Evolutionary conservation across 1,139 yeast genomes (phyloP).

Genomic region (Suhomyces wounanorum): DNA sequence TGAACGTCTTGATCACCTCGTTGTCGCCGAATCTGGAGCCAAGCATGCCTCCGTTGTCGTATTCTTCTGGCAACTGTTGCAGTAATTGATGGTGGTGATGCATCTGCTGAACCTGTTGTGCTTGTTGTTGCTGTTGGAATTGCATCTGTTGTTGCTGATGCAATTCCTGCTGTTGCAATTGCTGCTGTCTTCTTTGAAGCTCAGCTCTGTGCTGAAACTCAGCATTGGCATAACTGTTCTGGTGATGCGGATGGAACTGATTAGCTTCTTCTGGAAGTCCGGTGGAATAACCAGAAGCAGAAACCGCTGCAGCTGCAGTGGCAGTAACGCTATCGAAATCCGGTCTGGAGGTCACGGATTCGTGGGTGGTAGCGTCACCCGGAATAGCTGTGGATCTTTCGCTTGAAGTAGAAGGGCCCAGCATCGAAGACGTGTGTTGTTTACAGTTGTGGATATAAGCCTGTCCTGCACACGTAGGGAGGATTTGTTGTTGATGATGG

Average conservation of each 20-base stretch:
- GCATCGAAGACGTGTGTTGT: slow-evolving; percentile 20
- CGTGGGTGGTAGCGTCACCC: slow-evolving; percentile 14
- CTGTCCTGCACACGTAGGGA: slow-evolving; percentile 18
- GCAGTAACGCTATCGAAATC: slow-evolving; percentile 21
- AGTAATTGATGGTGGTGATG: slow-evolving; percentile 14
- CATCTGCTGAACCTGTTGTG: slow-evolving; percentile 13
- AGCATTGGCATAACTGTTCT: slow-evolving; percentile 28
- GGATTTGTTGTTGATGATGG: slow-evolving; percentile 14
- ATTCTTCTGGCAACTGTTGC: slow-evolving; percentile 16
- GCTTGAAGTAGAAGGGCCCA: slow-evolving; percentile 38
- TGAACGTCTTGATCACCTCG: slow-evolving; percentile 49
- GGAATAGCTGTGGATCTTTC: slow-evolving; percentile 31
- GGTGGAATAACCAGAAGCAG: slow-evolving; percentile 18
- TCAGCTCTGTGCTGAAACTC: slow-evolving; percentile 31
- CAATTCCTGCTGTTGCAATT: slow-evolving; percentile 24
- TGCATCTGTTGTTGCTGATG: slow-evolving; percentile 34
- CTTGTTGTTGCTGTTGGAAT: slow-evolving; percentile 18
- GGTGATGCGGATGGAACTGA: slow-evolving; percentile 29
- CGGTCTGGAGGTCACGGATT: slow-evolving; percentile 10
- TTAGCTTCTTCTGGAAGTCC: slow-evolving; percentile 26
- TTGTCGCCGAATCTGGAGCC: slow-evolving; percentile 42
- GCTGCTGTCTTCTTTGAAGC: slow-evolving; percentile 26
- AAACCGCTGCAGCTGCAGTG: slow-evolving; percentile 26
- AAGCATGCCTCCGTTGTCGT: slow-evolving; percentile 18
- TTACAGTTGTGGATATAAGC: slow-evolving; percentile 15